Base-by-base conservation (phyloP, 1,139 yeast species). In the Debaryomycetaceae sp. region DNA sequence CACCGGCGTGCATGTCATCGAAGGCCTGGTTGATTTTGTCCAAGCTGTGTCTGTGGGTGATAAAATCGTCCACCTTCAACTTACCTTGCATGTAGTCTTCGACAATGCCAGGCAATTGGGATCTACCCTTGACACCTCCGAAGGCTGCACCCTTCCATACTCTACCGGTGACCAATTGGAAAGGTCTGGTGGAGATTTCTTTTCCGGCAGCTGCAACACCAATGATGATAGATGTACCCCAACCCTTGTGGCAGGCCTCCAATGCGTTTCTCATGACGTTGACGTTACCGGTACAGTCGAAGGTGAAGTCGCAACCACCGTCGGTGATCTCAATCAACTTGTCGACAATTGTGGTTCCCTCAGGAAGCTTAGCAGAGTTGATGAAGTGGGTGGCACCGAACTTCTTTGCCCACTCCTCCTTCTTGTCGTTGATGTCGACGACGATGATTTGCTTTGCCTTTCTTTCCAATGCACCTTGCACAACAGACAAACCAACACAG, bases 191-290 rank as follows among this genome's bases (percentile, higher is more conserved):
- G 40, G 95, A 70, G 51, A 94, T 91, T 69, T 92, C 98, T 67
- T 89, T 78, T 53, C 98, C 98, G 37, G 98, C 96, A 52, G 96
- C 96, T 35, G 98, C 98, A 53, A 94, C 98, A 61, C 98, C 98
- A 61, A 92, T 92, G 57, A 92, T 75, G 55, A 92, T 76, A 18
- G 96, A 88, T 57, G 83, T 81, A 66, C 98, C 98, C 98, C 98
- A 94, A 50, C 98, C 98, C 72, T 91, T 91, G 75, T 92, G 98
- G 65, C 96, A 88, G 30, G 96, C 88, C 73, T 92, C 98, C 52
- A 92, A 77, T 16, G 98, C 98, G 58, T 80, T 73, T 71, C 98
- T 83, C 98, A 92, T 92, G 40, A 92, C 98, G 35, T 79, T 67
- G 46, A 84, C 92, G 61, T 92, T 94, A 71, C 98, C 98, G 41